Evolutionary conservation across 1,284 basidiomycete species (phyloP).

Genomic region (Ustilago hordei): DNA sequence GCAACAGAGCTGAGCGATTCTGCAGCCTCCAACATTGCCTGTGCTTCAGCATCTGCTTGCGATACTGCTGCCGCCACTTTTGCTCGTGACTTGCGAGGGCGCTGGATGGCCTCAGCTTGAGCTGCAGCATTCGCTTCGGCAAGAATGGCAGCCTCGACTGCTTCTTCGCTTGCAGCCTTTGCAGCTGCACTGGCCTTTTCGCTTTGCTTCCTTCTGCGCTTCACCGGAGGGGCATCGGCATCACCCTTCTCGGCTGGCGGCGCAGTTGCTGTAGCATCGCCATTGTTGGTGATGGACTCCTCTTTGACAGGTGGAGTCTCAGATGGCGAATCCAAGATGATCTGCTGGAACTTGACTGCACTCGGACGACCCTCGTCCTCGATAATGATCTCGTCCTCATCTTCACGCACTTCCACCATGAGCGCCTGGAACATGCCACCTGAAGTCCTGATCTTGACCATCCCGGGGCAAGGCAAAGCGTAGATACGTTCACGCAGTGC

Average conservation of each 20-base stretch:
- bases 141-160: conserved; percentile 18
- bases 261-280: background rate
- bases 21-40: background rate
- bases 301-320: conserved; percentile 18
- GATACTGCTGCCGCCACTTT: conserved; percentile 3
- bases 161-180: conserved; percentile 32
- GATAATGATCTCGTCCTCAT: conserved; percentile 47
- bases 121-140: conserved; percentile 9
- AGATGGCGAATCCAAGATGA: conserved; percentile 30
- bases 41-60: background rate
- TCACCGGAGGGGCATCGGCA: conserved; percentile 13
- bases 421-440: conserved; percentile 54
- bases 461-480: conserved; percentile 32
- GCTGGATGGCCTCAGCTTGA: conserved; percentile 6
- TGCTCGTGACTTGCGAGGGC: conserved; percentile 17
- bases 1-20: background rate
- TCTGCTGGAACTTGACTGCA: conserved; percentile 48
- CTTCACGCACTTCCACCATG: conserved; percentile 43
- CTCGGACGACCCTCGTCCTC: conserved; percentile 50
- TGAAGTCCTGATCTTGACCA: conserved; percentile 51
- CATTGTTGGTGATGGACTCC: conserved; percentile 1
- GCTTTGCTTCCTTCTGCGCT: conserved; percentile 38
- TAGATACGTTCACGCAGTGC: conserved; percentile 44
- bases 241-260: background rate
- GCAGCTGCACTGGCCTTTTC: conserved; percentile 33